phyloP scores from a whole-genome alignment of 306 rosid species.

The Vachellia pachyceras region DNA sequence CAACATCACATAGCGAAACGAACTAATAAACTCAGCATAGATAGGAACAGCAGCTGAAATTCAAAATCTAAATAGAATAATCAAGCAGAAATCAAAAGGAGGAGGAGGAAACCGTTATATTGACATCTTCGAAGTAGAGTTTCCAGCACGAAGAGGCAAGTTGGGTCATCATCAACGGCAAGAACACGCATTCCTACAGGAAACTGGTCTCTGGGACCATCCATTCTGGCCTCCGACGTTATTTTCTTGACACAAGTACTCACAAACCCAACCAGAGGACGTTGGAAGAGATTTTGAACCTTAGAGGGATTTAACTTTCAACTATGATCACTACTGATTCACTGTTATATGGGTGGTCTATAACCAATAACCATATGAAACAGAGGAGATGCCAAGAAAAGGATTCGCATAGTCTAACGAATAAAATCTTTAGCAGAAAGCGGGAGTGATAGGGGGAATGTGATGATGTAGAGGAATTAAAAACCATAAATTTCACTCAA shows the following conservation, averaged over 20 bases:
- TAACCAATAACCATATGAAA: slow-evolving; percentile 43
- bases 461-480: slow-evolving; percentile 11
- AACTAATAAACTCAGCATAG: neutral
- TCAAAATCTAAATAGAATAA: neutral
- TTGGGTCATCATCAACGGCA: slow-evolving; percentile 93
- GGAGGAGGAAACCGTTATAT: slow-evolving; percentile 72
- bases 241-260: slow-evolving; percentile 37
- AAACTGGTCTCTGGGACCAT: slow-evolving; percentile 64
- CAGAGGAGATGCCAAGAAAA: slow-evolving; percentile 19
- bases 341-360: neutral
- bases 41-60: neutral
- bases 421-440: slow-evolving; percentile 35
- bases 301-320: neutral
- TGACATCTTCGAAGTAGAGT: slow-evolving; percentile 80
- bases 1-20: neutral
- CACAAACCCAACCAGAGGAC: neutral
- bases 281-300: neutral
- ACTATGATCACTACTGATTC: neutral
- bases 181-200: slow-evolving; percentile 97
- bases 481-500: slow-evolving; percentile 14
- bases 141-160: slow-evolving; percentile 77
- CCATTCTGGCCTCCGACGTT: slow-evolving; percentile 51
- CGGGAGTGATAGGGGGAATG: slow-evolving; percentile 30
- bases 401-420: slow-evolving; percentile 34
- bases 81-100: neutral